phyloP scores from a whole-genome alignment of 108 stramenopile species.

The Pseudonitzschia multiseries region DNA sequence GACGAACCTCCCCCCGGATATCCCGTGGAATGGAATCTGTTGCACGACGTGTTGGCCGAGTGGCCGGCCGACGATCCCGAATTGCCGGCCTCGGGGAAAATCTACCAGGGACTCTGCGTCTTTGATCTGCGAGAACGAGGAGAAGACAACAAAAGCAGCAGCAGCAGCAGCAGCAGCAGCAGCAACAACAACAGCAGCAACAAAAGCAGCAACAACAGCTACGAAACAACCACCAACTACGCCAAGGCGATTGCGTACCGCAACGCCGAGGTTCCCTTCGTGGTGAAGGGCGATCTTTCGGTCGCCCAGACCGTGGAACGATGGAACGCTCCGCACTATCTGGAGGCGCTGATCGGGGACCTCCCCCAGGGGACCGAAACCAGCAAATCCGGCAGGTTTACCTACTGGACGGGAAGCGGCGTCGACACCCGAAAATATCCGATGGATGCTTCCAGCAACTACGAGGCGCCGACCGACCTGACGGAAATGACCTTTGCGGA shows the following conservation, averaged over 20 bases:
- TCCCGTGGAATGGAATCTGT: conserved; percentile 69
- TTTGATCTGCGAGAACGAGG: conserved; percentile 84
- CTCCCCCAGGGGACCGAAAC: conserved; percentile 71
- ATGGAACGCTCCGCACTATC: conserved; percentile 86
- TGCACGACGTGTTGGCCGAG: conserved; percentile 59
- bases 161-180: too few species aligned
- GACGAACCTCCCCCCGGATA: conserved; percentile 69
- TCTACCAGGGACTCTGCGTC: conserved; percentile 79
- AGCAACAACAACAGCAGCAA: too few species aligned
- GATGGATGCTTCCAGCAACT: conserved; percentile 23
- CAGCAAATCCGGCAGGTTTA: conserved; percentile 90
- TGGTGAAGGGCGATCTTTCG: conserved; percentile 87
- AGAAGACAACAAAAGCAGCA: too few species aligned
- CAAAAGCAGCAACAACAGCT: too few species aligned
- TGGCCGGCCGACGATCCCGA: conserved; percentile 66
- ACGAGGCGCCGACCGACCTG: conserved; percentile 79
- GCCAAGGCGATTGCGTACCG: conserved; percentile 85
- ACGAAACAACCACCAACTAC: conserved; percentile 22
- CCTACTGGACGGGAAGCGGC: conserved; percentile 80
- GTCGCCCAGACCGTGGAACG: conserved; percentile 71
- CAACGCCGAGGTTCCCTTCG: conserved; percentile 90
- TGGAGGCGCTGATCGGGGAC: conserved; percentile 70
- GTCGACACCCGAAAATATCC: conserved; percentile 19
- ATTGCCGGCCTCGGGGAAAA: conserved; percentile 20
- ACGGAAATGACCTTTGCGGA: conserved; percentile 81